Base-by-base conservation (phyloP, 139 green algal species). In the Ulvella scutata region DNA sequence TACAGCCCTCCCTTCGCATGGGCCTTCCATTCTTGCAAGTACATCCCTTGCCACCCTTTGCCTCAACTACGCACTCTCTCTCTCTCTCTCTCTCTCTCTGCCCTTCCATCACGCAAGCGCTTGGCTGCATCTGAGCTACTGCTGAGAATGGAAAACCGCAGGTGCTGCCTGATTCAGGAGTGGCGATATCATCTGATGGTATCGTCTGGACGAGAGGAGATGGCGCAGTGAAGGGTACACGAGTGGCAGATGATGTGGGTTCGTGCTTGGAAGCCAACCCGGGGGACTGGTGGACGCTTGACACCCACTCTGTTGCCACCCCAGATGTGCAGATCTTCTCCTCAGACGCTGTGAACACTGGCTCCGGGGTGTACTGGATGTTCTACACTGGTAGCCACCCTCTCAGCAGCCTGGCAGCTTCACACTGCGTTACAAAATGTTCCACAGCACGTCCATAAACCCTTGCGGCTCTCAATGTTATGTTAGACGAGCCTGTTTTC, bases 321-420 rank as follows among this genome's bases (percentile, higher is more conserved):
- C 90, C 83, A 4, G 94, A 98, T 78, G 92, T 98, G 26, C 79
- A 91, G 85, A 82, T 91, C 13, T 61, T 94, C 40, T 87, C 81
- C 61, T 90, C 76, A 76, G 75, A 73, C 78, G 80, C 72, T 35
- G 87, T 90, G 4, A 77, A 79, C 43, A 72, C 36, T 29, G 85
- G 87, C 26, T 80, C 82, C 33, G 93, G 92, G 6, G 91, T 98
- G n/a, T 97, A 96, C 80, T 98, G 94, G 94, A 95, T 97, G 87
- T 98, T 94, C 80, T 98, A 98, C 82, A 77, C 75, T 1, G 93
- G 93, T 0, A 87, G 83, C 3, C 80, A 86, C 81, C n/a, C n/a
- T n/a, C n/a, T n/a, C n/a, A n/a, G n/a, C n/a, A n/a, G n/a, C n/a
- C n/a, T n/a, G n/a, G n/a, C n/a, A n/a, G n/a, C n/a, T n/a, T n/a